These are phyloP conservation scores for Lepraria neglecta DNA, from an alignment of 495 filamentous ascomycete species.

Conservation along the genomic window DNA sequence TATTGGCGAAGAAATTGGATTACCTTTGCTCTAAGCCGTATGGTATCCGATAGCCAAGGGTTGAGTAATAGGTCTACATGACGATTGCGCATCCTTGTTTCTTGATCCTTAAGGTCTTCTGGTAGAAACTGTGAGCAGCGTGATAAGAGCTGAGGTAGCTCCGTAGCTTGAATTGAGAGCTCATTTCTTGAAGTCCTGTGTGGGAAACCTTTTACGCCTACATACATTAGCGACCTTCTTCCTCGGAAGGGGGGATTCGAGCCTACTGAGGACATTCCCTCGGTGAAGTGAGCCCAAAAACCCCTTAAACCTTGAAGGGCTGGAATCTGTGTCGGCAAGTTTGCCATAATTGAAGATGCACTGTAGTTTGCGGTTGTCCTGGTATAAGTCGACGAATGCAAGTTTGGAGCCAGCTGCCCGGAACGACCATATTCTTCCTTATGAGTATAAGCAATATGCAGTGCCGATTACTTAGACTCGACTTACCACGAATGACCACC, in stretches of 20 bases:
- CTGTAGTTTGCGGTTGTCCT: slow-evolving; percentile 66
- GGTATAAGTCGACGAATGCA: slow-evolving; percentile 72
- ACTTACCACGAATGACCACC: slow-evolving; percentile 40
- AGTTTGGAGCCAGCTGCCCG: slow-evolving; percentile 62
- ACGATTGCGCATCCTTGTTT: slow-evolving; percentile 58
- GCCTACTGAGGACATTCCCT: slow-evolving; percentile 73
- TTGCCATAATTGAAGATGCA: slow-evolving; percentile 60
- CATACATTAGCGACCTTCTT: slow-evolving; percentile 21
- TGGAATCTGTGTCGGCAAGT: slow-evolving; percentile 39
- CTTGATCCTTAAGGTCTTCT: slow-evolving; percentile 53
- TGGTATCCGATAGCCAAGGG: slow-evolving; percentile 52
- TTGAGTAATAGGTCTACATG: slow-evolving; percentile 82
- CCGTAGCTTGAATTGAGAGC: slow-evolving; percentile 62
- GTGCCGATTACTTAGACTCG: background rate
- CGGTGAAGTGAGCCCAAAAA: slow-evolving; percentile 53
- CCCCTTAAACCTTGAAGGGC: slow-evolving; percentile 48
- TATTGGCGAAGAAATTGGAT: slow-evolving; percentile 67
- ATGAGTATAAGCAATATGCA: slow-evolving; percentile 15
- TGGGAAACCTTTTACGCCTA: slow-evolving; percentile 64
- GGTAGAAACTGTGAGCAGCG: slow-evolving; percentile 74
- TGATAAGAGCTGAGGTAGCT: slow-evolving; percentile 63
- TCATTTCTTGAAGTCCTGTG: slow-evolving; percentile 68
- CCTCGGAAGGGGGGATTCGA: slow-evolving; percentile 16
- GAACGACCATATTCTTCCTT: slow-evolving; percentile 60
- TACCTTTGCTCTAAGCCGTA: slow-evolving; percentile 68